phyloP scores from a whole-genome alignment of 805 yeast species.

The Candida silvatica region DNA sequence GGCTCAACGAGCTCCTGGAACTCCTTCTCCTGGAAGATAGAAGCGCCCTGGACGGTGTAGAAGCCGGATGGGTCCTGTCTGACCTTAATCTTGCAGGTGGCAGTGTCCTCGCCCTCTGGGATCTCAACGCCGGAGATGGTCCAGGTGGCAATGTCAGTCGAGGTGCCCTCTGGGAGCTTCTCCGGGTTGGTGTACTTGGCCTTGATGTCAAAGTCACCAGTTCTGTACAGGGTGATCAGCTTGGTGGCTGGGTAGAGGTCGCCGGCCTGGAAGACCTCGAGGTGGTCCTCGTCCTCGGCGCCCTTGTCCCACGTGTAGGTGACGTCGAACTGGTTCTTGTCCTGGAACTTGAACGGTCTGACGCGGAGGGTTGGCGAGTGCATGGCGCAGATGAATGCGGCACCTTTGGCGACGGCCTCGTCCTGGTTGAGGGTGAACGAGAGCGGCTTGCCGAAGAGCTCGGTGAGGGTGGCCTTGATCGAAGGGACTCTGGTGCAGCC shows the following conservation, averaged over 20 bases:
- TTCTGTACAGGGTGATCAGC: constrained; percentile 88
- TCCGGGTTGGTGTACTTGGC: constrained; percentile 77
- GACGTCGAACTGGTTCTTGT: constrained; percentile 83
- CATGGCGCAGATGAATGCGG: constrained; percentile 97
- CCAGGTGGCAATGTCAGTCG: constrained; percentile 74
- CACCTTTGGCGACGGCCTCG: constrained; percentile 98
- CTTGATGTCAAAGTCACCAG: constrained; percentile 76
- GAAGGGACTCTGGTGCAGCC: constrained; percentile 98
- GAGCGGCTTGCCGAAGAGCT: constrained; percentile 75
- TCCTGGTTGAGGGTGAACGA: constrained; percentile 97
- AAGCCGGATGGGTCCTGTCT: constrained; percentile 97
- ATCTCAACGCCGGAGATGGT: constrained; percentile 76
- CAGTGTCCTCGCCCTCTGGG: constrained; percentile 63
- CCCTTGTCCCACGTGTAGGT: constrained; percentile 93
- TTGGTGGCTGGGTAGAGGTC: constrained; percentile 92
- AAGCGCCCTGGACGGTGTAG: constrained; percentile 88
- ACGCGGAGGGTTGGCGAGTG: constrained; percentile 99
- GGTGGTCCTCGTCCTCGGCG: constrained; percentile 82
- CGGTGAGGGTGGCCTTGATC: constrained; percentile 72
- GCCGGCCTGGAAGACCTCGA: constrained; percentile 96
- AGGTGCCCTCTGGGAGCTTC: constrained; percentile 65
- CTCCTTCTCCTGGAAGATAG: constrained; percentile 85
- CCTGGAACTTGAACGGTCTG: constrained; percentile 97
- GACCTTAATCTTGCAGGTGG: constrained; percentile 86
- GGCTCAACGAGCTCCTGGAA: constrained; percentile 83